phyloP scores from a whole-genome alignment of 1,139 yeast species.

The Candida sanyaensis region DNA sequence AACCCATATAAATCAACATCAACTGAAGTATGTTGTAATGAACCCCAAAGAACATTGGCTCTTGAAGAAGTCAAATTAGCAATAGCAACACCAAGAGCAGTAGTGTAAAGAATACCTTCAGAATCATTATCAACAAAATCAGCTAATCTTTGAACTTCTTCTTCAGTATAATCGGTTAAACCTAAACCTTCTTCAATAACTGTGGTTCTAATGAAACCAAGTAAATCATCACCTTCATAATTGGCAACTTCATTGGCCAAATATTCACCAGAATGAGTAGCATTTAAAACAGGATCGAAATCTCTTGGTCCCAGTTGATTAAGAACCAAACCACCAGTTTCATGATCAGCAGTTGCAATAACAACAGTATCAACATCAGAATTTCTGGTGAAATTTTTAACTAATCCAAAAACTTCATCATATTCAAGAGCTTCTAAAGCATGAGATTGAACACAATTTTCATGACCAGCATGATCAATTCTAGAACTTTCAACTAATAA shows the following conservation, averaged over 20 bases:
- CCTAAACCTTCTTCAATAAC: conserved; percentile 62
- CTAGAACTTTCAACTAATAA: conserved; percentile 83
- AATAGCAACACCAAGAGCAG: conserved; percentile 34
- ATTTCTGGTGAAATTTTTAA: conserved; percentile 61
- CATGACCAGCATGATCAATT: conserved; percentile 91
- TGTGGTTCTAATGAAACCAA: conserved; percentile 45
- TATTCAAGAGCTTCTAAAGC: conserved; percentile 54
- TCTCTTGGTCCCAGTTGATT: conserved; percentile 53
- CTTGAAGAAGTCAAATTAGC: conserved; percentile 65
- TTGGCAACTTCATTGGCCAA: conserved; percentile 36
- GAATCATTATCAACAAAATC: conserved; percentile 19
- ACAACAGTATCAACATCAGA: conserved; percentile 72
- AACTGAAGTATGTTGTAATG: conserved; percentile 89
- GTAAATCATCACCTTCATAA: conserved; percentile 32
- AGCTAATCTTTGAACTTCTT: conserved; percentile 39
- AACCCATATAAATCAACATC: conserved; percentile 84
- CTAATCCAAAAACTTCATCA: conserved; percentile 74
- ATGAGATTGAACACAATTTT: conserved; percentile 62
- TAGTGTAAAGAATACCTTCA: conserved; percentile 4
- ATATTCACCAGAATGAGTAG: conserved; percentile 74
- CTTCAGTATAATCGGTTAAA: conserved; percentile 50
- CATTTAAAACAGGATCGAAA: conserved; percentile 60
- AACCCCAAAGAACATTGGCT: conserved; percentile 84
- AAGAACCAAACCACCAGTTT: conserved; percentile 83
- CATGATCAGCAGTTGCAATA: conserved; percentile 84